Evolutionary conservation across 108 stramenopile genomes (phyloP), one percentile per base, ranked within the genome.

Genomic region (Stephanodiscus triporus): DNA sequence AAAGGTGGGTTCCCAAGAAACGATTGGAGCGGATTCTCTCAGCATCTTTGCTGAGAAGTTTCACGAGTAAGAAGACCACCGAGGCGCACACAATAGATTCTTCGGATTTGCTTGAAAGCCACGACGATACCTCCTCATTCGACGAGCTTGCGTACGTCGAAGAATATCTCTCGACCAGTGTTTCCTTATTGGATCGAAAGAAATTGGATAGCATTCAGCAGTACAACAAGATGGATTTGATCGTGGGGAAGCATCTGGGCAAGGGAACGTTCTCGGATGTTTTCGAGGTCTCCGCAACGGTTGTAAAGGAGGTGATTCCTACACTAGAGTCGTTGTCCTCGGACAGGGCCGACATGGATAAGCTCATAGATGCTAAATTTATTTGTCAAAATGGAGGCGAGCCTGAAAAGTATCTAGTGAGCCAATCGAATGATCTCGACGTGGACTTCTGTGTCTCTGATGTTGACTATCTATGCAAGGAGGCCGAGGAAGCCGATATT

Each of bases 191-290:
- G 16, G 58, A 59, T 59, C 58, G 58, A 36, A 36, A 59, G 27
- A 29, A 13, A 17, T 59, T 32, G 58, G 58, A 59, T 19, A 37
- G 14, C 32, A 63, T 76, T 19, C 75, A 60, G 4, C 32, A 55
- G 42, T 62, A 43, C 26, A 22, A 30, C 40, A 69, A 64, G 40
- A 63, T 60, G 38, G 76, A 76, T 55, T 17, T 76, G 6, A 45
- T 63, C 4, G 54, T 76, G 6, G 76, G 76, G 42, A 10, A 68
- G 30, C 61, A 63, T 76, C 62, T 76, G 59, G 76, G 76, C 10
- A 76, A 56, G 30, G 76, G 76, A 14, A 34, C 51, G 6, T 76
- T 76, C 48, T 59, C 59, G 34, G 76, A 76, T 63, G 76, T 38
- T 17, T 76, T 76, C 55, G 76, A 76, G 50, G 68, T 76, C 3